Evolutionary conservation across 768 basidiomycete species (phyloP).

Genomic region (Naganishia kalamii): DNA sequence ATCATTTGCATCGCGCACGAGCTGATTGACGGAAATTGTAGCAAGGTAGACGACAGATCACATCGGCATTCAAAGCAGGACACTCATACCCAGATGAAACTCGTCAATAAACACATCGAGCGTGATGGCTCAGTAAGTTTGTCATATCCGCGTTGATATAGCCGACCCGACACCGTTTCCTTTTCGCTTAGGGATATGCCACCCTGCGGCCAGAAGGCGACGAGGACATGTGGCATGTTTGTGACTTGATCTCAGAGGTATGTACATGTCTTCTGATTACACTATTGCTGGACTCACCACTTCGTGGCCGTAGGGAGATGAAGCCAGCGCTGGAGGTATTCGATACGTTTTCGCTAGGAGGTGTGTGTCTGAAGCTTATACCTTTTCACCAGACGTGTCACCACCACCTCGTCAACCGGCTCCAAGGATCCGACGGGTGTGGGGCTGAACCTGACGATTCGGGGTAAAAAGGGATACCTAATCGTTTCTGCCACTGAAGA

Average conservation of each 20-base stretch:
- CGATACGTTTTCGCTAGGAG: constrained; percentile 52
- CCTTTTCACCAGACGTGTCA: constrained; percentile 61
- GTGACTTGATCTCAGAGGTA: constrained; percentile 83
- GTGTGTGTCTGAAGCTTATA: not conserved
- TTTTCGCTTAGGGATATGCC: constrained; percentile 67
- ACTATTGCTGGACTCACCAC: not conserved
- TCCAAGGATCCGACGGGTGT: constrained; percentile 88
- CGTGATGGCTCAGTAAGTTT: constrained; percentile 70
- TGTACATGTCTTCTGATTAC: constrained; percentile 25
- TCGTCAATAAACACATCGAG: constrained; percentile 73
- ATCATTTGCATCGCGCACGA: no score
- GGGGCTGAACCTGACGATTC: constrained; percentile 72
- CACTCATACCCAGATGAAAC: no score
- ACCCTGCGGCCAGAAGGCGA: constrained; percentile 93
- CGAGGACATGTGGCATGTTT: constrained; percentile 99
- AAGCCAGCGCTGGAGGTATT: constrained; percentile 75
- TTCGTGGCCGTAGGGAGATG: constrained; percentile 61
- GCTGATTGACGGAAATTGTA: no score
- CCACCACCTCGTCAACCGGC: constrained; percentile 83
- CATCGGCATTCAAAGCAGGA: no score
- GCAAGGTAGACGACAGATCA: no score
- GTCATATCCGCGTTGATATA: not conserved
- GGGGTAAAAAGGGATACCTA: constrained; percentile 67
- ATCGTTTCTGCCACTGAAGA: no score
- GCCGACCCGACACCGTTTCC: not conserved